phyloP scores from a whole-genome alignment of 2,329 filamentous ascomycete species.

The Colletotrichum eleusines region DNA sequence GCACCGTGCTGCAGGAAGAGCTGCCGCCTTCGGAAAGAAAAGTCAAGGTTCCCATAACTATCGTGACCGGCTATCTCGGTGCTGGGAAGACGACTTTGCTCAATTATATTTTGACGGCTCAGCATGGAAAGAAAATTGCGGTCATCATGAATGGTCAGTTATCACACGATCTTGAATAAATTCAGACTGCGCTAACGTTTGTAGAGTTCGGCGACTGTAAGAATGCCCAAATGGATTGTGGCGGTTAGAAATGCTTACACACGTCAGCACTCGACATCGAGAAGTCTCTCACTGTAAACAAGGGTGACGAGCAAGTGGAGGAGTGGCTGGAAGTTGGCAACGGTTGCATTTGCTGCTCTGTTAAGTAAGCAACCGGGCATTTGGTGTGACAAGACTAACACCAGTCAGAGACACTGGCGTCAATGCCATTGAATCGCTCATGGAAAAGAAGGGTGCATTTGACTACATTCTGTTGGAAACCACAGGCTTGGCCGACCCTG shows the following conservation, averaged over 20 bases:
- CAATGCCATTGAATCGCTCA: conserved; percentile 93
- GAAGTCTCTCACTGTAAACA: conserved; percentile 91
- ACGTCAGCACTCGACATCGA: conserved; percentile 89
- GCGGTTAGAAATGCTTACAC: conserved; percentile 27
- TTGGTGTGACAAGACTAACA: not conserved
- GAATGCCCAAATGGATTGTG: conserved; percentile 45
- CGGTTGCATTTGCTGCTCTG: conserved; percentile 97
- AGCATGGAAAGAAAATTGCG: conserved; percentile 97
- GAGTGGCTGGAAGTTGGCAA: conserved; percentile 98
- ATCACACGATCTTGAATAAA: not conserved
- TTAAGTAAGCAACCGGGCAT: conserved; percentile 72
- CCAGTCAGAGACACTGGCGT: conserved; percentile 83
- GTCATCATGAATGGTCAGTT: conserved; percentile 89
- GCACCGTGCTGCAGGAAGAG: conserved; percentile 50
- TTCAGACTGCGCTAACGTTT: conserved; percentile 36
- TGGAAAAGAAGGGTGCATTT: conserved; percentile 93
- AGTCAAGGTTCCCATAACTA: conserved; percentile 84
- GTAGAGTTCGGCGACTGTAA: conserved; percentile 85
- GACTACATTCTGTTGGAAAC: conserved; percentile 99
- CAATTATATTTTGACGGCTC: conserved; percentile 94
- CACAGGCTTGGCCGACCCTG: conserved; percentile 93
- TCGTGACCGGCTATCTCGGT: conserved; percentile 91
- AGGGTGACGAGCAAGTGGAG: conserved; percentile 84
- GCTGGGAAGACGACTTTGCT: conserved; percentile 95
- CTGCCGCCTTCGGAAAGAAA: conserved; percentile 60